Evolutionary conservation across 768 basidiomycete species (phyloP).

Genomic region (Trametes meyenii): DNA sequence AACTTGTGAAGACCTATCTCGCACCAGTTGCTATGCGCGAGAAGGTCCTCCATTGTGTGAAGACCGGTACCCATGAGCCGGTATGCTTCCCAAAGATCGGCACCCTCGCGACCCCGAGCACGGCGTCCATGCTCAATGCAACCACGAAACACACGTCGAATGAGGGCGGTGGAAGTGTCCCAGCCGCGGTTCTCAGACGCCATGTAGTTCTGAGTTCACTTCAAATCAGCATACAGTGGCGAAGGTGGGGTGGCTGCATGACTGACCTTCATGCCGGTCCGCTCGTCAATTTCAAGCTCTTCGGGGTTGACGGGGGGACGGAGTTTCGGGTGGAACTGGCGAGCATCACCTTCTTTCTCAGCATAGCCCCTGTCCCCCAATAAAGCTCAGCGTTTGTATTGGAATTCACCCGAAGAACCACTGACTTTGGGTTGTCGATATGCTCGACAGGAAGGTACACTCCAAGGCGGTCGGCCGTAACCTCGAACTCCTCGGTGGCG

Average conservation of each 20-base stretch:
- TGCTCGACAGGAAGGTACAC: conserved; percentile 81
- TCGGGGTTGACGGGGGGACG: conserved; percentile 72
- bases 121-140: conserved; percentile 74
- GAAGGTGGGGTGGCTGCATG: background rate
- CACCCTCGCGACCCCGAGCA: conserved; percentile 53
- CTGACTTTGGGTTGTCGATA: conserved; percentile 77
- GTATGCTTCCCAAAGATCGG: conserved; percentile 67
- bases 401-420: background rate
- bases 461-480: conserved; percentile 71
- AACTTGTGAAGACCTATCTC: conserved; percentile 72
- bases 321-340: conserved; percentile 68
- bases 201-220: conserved; percentile 65
- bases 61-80: conserved; percentile 69
- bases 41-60: conserved; percentile 73
- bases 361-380: conserved; percentile 57
- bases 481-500: conserved; percentile 68
- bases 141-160: conserved; percentile 58
- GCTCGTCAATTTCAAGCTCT: conserved; percentile 77
- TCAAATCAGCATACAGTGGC: background rate
- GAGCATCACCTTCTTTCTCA: conserved; percentile 69
- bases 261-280: conserved; percentile 77
- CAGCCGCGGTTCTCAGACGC: conserved; percentile 67
- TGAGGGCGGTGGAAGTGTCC: conserved; percentile 74
- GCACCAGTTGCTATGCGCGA: conserved; percentile 82
- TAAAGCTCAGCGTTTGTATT: background rate